These are phyloP conservation scores for Aureobasidium pullulans DNA, from an alignment of 2,329 filamentous ascomycete species.

Conservation along the genomic window DNA sequence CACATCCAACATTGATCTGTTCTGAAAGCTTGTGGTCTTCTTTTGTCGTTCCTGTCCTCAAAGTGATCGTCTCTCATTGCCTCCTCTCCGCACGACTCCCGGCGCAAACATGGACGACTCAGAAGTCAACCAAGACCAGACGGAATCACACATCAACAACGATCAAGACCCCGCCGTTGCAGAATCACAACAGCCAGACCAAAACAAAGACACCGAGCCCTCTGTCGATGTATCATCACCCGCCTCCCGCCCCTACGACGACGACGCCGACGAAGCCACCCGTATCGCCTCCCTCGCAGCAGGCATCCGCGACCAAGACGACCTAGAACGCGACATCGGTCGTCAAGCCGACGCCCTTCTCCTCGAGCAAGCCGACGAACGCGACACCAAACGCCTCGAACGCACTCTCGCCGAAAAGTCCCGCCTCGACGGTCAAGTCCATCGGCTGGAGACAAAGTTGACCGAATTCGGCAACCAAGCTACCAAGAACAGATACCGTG, in stretches of 20 bases:
- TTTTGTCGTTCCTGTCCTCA: not conserved
- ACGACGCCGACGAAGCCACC: constrained; percentile 34
- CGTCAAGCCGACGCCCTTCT: constrained; percentile 56
- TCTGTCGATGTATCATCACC: not conserved
- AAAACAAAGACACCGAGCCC: not conserved
- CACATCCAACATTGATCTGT: not conserved
- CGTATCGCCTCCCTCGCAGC: constrained; percentile 31
- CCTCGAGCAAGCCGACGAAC: constrained; percentile 54
- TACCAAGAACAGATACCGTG: constrained; percentile 51
- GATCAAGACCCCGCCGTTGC: not conserved
- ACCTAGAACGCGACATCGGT: constrained; percentile 80
- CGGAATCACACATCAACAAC: not conserved
- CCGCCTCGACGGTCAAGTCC: constrained; percentile 59
- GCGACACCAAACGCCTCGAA: constrained; percentile 56
- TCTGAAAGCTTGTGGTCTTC: not conserved
- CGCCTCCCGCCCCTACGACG: constrained; percentile 15
- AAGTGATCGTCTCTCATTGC: too few relatives aligned
- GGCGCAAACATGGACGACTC: constrained; percentile 9
- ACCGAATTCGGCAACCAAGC: constrained; percentile 47
- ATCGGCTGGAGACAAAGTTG: constrained; percentile 51
- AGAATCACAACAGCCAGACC: not conserved
- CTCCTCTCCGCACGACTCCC: not conserved
- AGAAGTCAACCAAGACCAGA: not conserved
- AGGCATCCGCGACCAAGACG: constrained; percentile 71
- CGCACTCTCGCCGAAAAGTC: constrained; percentile 46